phyloP scores from a whole-genome alignment of 257 asterid genomes.

The Ilex aquifolium region DNA sequence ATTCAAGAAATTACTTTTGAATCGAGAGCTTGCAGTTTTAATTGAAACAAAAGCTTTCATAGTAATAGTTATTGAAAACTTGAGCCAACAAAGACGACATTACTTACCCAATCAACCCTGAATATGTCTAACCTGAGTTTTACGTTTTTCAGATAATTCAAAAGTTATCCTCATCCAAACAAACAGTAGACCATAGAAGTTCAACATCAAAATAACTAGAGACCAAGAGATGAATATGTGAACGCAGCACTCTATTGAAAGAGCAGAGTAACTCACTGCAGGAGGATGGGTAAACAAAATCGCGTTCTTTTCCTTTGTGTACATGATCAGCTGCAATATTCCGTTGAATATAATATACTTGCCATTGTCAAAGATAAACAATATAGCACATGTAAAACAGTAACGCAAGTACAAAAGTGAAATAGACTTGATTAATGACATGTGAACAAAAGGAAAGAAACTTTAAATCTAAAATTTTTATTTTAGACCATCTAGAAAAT shows the following conservation, averaged over 20 bases:
- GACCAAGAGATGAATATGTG: slow-evolving; percentile 8
- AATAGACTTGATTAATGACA: no score
- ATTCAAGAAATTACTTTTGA: no score
- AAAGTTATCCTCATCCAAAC: neutral
- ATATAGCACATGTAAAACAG: no score
- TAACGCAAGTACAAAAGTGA: neutral
- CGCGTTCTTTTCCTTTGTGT: slow-evolving; percentile 79
- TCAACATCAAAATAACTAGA: neutral
- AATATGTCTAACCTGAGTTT: no score
- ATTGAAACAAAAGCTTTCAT: no score
- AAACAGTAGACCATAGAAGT: neutral
- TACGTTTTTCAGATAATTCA: neutral
- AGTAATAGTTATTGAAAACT: neutral
- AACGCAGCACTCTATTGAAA: neutral
- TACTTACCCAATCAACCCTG: no score
- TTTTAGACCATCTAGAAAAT: no score
- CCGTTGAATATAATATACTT: slow-evolving; percentile 77
- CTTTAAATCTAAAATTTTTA: no score
- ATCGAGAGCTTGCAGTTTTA: no score
- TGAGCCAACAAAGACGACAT: neutral
- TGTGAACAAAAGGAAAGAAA: no score
- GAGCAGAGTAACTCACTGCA: slow-evolving; percentile 46
- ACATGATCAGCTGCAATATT: slow-evolving; percentile 57
- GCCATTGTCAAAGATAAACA: slow-evolving; percentile 68
- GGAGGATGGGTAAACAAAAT: slow-evolving; percentile 87